These are phyloP conservation scores for Plectosphaerella cucumerina DNA, from an alignment of 2,329 filamentous ascomycete genomes.

Conservation along the genomic window DNA sequence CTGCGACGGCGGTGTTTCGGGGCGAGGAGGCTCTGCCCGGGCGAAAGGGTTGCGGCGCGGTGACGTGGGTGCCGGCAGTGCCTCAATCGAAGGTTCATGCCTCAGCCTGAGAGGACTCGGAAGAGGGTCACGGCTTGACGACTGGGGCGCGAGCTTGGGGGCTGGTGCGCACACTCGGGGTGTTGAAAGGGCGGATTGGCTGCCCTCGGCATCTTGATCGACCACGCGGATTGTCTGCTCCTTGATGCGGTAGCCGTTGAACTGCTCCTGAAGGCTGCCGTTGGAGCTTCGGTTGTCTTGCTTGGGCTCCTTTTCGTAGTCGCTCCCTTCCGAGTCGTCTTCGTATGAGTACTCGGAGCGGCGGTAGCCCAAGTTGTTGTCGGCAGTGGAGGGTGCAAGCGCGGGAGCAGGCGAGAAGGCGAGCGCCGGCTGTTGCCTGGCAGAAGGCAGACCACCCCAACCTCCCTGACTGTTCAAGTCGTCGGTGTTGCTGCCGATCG, in stretches of 20 bases:
- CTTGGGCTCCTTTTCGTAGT: conserved; percentile 1
- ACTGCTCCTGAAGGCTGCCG: background rate
- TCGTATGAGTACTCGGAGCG: conserved; percentile 1
- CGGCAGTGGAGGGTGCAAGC: background rate
- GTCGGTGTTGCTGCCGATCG: background rate
- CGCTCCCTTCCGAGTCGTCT: conserved; percentile 14
- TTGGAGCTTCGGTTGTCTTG: background rate
- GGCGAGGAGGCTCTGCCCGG: conserved; percentile 11
- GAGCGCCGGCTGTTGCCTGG: background rate
- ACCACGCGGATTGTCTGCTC: conserved; percentile 8
- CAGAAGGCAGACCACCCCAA: background rate
- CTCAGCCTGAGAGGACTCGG: conserved; percentile 13
- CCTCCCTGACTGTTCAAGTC: background rate
- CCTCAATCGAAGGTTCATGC: background rate
- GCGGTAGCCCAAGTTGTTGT: background rate
- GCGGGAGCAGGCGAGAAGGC: background rate
- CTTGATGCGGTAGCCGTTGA: conserved; percentile 1
- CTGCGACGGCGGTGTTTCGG: conserved; percentile 12
- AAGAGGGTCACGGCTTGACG: conserved; percentile 8
- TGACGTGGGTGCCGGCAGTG: background rate
- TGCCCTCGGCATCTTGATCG: conserved; percentile 6
- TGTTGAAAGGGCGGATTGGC: conserved; percentile 5
- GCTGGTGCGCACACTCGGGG: conserved; percentile 6
- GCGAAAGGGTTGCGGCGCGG: conserved; percentile 2
- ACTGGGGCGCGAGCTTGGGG: conserved; percentile 10